Base-by-base conservation (phyloP, 2,329 filamentous ascomycete species). In the Fusarium sp. region DNA sequence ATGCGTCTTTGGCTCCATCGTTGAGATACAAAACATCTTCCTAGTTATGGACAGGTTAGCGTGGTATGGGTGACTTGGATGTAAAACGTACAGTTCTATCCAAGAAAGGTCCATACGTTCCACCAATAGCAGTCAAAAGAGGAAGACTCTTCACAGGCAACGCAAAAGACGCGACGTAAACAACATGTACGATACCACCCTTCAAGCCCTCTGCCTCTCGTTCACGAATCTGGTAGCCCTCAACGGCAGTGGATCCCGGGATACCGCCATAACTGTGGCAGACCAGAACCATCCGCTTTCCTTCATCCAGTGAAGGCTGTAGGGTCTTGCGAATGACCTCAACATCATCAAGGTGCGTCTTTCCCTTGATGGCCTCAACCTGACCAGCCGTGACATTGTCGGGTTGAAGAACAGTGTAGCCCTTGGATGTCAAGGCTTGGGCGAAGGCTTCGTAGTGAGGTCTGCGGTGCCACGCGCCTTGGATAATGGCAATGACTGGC, bases 261-360 rank as follows among this genome's bases (percentile, higher is more conserved):
- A 80, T 74, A 2, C 79, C 79, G 7, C 78, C 79, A n/a, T 74
- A 75, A 25, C 71, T 74, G 25, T 76, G 74, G 12, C 66, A 72
- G 1, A 76, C 34, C 1, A 74, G 10, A 1, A 75, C 43, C 0
- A 75, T 49, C 7, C 52, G n/a, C 27, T 64, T 62, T 1, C 59
- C 70, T 4, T 60, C 13, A 0, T 43, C 49, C 0, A 73, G 30
- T 0, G 15, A 27, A 0, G 52, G 30, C 6, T 67, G 51, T 0
- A 71, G n/a, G 0, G 64, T 34, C 1, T 46, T 0, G 0, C 41
- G 47, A 20, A 73, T 73, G 0, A 15, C 51, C 1, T 51, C 12
- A 0, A 56, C 59, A 0, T 73, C 70, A 3, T 73, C 58, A 1
- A 53, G 5, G 8, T 67, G 44, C 1, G 57, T 66, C 1, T 72